Conservation (phyloP, 257 asterid genomes). For the Hygrophila difformis region DNA sequence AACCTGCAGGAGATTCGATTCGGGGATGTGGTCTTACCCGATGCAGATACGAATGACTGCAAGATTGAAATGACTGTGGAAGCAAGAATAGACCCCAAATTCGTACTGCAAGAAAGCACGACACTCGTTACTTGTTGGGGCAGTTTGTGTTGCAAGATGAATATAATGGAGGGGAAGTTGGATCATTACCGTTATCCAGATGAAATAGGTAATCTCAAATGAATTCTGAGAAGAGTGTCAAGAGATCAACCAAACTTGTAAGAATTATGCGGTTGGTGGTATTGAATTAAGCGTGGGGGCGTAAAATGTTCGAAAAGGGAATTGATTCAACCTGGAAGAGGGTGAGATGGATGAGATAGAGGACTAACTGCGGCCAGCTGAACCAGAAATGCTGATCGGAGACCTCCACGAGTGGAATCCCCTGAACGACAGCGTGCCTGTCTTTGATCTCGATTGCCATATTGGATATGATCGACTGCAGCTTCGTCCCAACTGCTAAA, state of each 20-base stretch:
- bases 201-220: constrained; percentile 66
- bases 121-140: not conserved
- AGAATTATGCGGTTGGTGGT: too few species aligned
- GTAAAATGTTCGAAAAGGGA: not conserved
- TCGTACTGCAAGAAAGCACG: constrained; percentile 43
- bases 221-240: constrained; percentile 48
- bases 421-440: constrained; percentile 76
- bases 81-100: constrained; percentile 72
- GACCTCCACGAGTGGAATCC: constrained; percentile 76
- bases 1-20: not conserved
- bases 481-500: constrained; percentile 77
- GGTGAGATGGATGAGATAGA: constrained; percentile 56
- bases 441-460: constrained; percentile 82
- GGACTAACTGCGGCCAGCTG: constrained; percentile 41
- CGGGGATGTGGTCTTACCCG: constrained; percentile 34
- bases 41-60: constrained; percentile 38
- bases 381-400: constrained; percentile 75
- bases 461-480: constrained; percentile 54
- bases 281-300: not conserved
- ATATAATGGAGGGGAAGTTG: not conserved
- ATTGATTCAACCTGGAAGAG: constrained; percentile 68
- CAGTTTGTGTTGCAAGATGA: not conserved
- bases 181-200: constrained; percentile 57
- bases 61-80: constrained; percentile 36
- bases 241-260: too few species aligned